Evolutionary conservation across 2,329 filamentous ascomycete species (phyloP).

Genomic region (Ophiocordyceps sinensis): DNA sequence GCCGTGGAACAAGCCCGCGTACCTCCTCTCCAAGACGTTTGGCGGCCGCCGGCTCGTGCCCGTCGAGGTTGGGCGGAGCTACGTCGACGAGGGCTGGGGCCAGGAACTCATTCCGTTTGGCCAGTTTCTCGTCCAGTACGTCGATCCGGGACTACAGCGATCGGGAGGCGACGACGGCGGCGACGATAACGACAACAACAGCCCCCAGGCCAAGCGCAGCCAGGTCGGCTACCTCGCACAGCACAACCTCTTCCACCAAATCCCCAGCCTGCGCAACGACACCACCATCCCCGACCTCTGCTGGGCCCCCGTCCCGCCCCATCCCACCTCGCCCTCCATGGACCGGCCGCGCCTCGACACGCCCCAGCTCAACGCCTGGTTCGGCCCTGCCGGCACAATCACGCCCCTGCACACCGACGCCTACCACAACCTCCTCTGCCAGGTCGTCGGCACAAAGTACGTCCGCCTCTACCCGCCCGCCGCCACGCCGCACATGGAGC

Average conservation of each 20-base stretch:
- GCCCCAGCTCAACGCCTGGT: slow-evolving; percentile 79
- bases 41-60: slow-evolving; percentile 68
- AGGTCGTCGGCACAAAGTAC: slow-evolving; percentile 85
- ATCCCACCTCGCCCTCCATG: slow-evolving; percentile 22
- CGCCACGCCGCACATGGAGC: slow-evolving; percentile 42
- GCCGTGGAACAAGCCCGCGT: slow-evolving; percentile 59
- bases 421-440: slow-evolving; percentile 82
- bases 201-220: not conserved
- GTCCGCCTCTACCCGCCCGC: slow-evolving; percentile 69
- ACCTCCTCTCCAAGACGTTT: slow-evolving; percentile 62
- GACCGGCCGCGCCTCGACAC: slow-evolving; percentile 31
- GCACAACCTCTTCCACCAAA: slow-evolving; percentile 72
- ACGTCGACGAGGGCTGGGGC: slow-evolving; percentile 73
- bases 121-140: slow-evolving; percentile 51
- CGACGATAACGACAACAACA: slow-evolving; percentile 4
- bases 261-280: slow-evolving; percentile 62
- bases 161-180: slow-evolving; percentile 4
- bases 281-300: slow-evolving; percentile 75
- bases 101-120: slow-evolving; percentile 66
- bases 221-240: slow-evolving; percentile 74
- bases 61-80: slow-evolving; percentile 73
- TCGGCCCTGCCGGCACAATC: slow-evolving; percentile 76
- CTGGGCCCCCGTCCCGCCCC: slow-evolving; percentile 52
- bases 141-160: slow-evolving; percentile 21
- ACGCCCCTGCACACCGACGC: slow-evolving; percentile 89